Base-by-base conservation (phyloP, 768 basidiomycete species). In the Cyclocybe cylindracea region DNA sequence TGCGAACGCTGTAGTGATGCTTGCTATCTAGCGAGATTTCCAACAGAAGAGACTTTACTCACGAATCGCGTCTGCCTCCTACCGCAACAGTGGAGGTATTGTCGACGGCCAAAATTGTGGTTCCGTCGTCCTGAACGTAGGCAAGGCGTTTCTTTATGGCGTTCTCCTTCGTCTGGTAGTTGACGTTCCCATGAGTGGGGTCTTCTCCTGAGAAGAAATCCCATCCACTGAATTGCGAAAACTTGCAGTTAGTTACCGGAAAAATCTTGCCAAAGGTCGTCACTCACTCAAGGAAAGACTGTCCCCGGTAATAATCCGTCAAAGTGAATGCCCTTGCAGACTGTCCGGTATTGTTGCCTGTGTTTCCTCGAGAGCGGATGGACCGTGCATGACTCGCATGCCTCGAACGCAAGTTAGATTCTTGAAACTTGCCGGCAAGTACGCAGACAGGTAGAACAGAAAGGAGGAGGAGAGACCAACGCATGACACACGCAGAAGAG, bases 151-250 rank as follows among this genome's bases (percentile, higher is more conserved):
- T 72, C 8, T 66, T 57, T 47, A 68, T 69, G 1, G 88, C 87
- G 18, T 80, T 67, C 2, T 66, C 61, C 59, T 70, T 64, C 32
- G 60, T 68, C 53, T 81, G 71, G 64, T 83, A 92, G 50, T 82
- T 76, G 44, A 92, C 91, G 19, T 69, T 69, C 13, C 90, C 90
- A 56, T 82, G 68, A 0, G 90, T 91, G 3, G 90, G 90, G 66
- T 92, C 90, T 9, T 66, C 10, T 3, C 57, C 68, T 10, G 74
- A 75, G 69, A 82, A 89, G 70, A 87, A 91, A 32, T 84, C 70
- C 84, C 85, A 91, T 39, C 80, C 58, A 43, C 87, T 89, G 34
- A 11, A 33, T 24, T 24, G 24, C 24, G 24, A 13, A 32, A 31
- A 42, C 39, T 10, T 44, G 44, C 37, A 44, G 36, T 24, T 41